phyloP scores from a whole-genome alignment of 371 early-diverging fungal species.

The Entomophthora muscae region DNA sequence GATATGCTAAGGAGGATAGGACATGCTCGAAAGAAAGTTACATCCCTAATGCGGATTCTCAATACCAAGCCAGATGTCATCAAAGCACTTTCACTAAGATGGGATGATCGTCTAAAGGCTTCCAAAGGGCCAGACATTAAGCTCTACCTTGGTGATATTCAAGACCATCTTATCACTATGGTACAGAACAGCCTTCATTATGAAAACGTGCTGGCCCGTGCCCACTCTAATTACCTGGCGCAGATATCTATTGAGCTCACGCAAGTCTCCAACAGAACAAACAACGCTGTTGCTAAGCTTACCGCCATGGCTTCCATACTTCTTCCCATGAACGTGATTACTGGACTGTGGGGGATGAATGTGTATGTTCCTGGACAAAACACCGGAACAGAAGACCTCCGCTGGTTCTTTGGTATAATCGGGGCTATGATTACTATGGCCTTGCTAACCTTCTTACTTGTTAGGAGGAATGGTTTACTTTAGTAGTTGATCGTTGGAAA shows the following conservation, averaged over 20 bases:
- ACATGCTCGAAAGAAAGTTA: conserved; percentile 58
- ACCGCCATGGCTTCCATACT: too few species aligned
- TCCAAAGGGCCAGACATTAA: too few species aligned
- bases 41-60: conserved; percentile 51
- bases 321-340: too few species aligned
- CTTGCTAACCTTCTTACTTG: background rate
- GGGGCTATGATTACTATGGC: background rate
- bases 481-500: too few species aligned
- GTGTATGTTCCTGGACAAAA: conserved; percentile 51
- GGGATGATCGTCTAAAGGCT: too few species aligned
- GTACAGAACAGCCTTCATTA: too few species aligned
- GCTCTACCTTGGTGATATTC: too few species aligned
- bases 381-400: conserved; percentile 20
- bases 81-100: conserved; percentile 62
- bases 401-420: conserved; percentile 36
- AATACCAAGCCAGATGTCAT: conserved; percentile 63
- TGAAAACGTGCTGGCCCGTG: conserved; percentile 74
- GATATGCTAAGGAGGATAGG: conserved; percentile 82
- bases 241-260: too few species aligned
- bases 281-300: too few species aligned
- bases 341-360: too few species aligned
- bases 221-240: conserved; percentile 90
- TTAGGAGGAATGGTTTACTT: background rate
- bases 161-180: too few species aligned
- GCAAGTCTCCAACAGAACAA: too few species aligned